Percentiles rank a stretch among this genome's conserved stretches.
Conservation (phyloP, 2,329 filamentous ascomycete genomes). For the Aspergillus caelatus region DNA sequence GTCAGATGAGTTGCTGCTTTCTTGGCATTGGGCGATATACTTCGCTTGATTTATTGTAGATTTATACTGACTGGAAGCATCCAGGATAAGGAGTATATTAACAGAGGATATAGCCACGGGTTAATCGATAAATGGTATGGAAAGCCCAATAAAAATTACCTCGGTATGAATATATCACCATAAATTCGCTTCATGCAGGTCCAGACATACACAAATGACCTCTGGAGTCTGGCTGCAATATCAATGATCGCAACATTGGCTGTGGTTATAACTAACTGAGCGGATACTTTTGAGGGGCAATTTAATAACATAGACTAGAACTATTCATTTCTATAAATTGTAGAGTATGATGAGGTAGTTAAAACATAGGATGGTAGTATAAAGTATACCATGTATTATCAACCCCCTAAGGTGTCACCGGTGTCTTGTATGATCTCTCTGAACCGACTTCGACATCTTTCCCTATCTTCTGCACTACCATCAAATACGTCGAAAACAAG, state of each 20-base stretch:
- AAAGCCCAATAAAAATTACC: neutral
- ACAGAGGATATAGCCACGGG: neutral
- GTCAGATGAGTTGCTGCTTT: neutral
- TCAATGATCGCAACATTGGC: no score
- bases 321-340: no score
- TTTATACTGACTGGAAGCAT: neutral
- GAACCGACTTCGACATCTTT: conserved; percentile 2
- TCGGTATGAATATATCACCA: no score
- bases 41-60: neutral
- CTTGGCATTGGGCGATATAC: neutral
- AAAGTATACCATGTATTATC: neutral
- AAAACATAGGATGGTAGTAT: neutral
- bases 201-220: no score
- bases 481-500: conserved; percentile 3
- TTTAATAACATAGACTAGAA: no score
- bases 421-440: neutral
- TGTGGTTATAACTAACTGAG: no score
- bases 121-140: neutral
- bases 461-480: neutral
- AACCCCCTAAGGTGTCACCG: neutral
- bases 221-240: no score
- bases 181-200: no score
- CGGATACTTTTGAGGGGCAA: no score
- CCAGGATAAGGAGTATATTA: neutral
- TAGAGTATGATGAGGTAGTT: no score